Evolutionary conservation across 2,329 filamentous ascomycete genomes (phyloP).

Genomic region (Neodidymelliopsis sp.): DNA sequence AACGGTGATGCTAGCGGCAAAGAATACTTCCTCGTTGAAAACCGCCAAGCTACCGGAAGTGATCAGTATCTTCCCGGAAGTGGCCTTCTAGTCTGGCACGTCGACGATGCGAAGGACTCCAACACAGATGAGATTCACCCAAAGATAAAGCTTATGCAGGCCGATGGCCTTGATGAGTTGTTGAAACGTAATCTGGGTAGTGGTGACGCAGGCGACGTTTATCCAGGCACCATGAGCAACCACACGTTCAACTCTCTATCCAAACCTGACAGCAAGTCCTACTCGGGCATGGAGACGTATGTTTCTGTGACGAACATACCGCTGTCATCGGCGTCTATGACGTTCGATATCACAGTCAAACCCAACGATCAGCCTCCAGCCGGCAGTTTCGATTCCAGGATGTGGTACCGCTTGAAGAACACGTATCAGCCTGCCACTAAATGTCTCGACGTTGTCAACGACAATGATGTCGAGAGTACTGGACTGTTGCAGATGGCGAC

Average conservation of each 20-base stretch:
- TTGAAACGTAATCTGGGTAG: slow-evolving; percentile 14
- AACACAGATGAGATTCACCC: slow-evolving; percentile 31
- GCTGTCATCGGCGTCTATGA: slow-evolving; percentile 23
- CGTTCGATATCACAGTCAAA: slow-evolving; percentile 30
- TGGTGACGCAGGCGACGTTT: slow-evolving; percentile 32
- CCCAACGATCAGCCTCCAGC: slow-evolving; percentile 9
- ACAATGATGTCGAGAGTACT: slow-evolving; percentile 19
- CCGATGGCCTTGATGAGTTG: slow-evolving; percentile 31
- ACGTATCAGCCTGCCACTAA: slow-evolving; percentile 17
- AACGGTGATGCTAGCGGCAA: slow-evolving; percentile 23
- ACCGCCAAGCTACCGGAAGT: slow-evolving; percentile 27
- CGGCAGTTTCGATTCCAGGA: slow-evolving; percentile 22
- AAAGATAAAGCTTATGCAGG: slow-evolving; percentile 32
- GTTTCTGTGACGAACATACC: slow-evolving; percentile 31
- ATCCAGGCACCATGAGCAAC: slow-evolving; percentile 26
- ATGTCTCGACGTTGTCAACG: slow-evolving; percentile 36
- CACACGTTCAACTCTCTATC: slow-evolving; percentile 21
- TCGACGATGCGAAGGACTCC: slow-evolving; percentile 22
- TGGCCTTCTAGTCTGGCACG: slow-evolving; percentile 35
- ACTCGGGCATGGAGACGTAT: slow-evolving; percentile 24
- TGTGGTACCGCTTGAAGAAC: slow-evolving; percentile 36
- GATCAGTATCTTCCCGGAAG: slow-evolving; percentile 29
- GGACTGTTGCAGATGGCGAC: slow-evolving; percentile 26
- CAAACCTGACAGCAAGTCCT: slow-evolving; percentile 30
- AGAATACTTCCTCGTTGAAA: slow-evolving; percentile 35